Evolutionary conservation across 768 basidiomycete species (phyloP).

Genomic region (Russula griseocarnosa): DNA sequence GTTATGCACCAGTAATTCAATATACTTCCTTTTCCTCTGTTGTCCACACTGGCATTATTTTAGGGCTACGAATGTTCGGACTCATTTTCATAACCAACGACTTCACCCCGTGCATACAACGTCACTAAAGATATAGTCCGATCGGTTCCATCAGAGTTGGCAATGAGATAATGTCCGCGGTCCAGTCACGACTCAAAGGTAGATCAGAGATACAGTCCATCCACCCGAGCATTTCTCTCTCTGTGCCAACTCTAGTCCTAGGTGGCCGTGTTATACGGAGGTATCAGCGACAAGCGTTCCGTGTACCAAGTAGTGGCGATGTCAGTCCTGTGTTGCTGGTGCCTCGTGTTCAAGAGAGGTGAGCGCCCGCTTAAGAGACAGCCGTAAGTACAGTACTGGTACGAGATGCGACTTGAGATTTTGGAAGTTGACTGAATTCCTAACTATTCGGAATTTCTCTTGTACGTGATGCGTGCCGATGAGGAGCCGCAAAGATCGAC

Average conservation of each 20-base stretch:
- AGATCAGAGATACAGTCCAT: neutral
- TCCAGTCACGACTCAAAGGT: neutral
- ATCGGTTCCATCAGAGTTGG: neutral
- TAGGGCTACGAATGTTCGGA: neutral
- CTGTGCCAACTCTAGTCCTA: neutral
- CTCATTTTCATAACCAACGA: neutral
- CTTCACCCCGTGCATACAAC: neutral
- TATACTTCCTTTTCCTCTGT: neutral
- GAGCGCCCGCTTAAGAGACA: too few relatives aligned
- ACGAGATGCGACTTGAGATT: too few relatives aligned
- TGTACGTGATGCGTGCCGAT: too few relatives aligned
- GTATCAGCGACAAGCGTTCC: neutral
- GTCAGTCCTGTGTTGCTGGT: too few relatives aligned
- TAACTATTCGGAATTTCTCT: too few relatives aligned
- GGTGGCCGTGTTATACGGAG: neutral
- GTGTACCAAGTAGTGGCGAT: too few relatives aligned
- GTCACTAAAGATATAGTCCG: neutral
- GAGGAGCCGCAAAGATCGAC: neutral
- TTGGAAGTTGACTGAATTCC: too few relatives aligned
- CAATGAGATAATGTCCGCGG: neutral
- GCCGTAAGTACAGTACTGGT: too few relatives aligned
- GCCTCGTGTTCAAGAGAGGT: too few relatives aligned
- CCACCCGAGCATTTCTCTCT: neutral
- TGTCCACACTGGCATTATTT: neutral
- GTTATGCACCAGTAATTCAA: slow-evolving; percentile 12